Evolutionary conservation across 441 rosid genomes (phyloP).

Genomic region (Euphorbia neoarborescens): DNA sequence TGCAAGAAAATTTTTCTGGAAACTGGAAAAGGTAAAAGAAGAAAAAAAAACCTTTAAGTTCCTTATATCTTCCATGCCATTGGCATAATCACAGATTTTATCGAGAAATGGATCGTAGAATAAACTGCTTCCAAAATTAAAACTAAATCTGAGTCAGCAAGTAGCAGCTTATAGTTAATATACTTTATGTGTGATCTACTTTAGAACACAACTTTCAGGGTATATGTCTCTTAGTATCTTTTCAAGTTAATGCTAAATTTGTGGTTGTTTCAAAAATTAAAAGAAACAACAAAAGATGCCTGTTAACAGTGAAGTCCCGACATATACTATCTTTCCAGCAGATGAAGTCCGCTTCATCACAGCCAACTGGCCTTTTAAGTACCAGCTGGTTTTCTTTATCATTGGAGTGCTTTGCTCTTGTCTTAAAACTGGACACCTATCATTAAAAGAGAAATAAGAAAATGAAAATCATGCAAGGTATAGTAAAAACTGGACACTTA

Average conservation of each 20-base stretch:
- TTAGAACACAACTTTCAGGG: not conserved
- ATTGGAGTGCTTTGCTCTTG: slow-evolving; percentile 37
- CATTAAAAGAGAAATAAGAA: slow-evolving; percentile 9
- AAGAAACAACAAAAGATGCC: slow-evolving; percentile 36
- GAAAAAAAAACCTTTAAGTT: slow-evolving; percentile 51
- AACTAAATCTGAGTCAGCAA: slow-evolving; percentile 19
- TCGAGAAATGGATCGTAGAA: slow-evolving; percentile 61
- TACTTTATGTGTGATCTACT: not conserved
- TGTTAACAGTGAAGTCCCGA: slow-evolving; percentile 85
- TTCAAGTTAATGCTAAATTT: not conserved
- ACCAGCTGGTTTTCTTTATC: slow-evolving; percentile 31
- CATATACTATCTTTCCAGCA: slow-evolving; percentile 74
- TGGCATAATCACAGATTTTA: slow-evolving; percentile 61
- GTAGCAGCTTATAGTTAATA: slow-evolving; percentile 6
- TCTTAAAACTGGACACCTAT: slow-evolving; percentile 88
- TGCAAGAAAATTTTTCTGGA: slow-evolving; percentile 11
- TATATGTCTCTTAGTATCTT: not conserved
- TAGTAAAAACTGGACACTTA: slow-evolving; percentile 63
- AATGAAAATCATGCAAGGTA: not conserved
- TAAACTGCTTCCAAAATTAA: slow-evolving; percentile 48
- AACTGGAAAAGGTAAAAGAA: slow-evolving; percentile 16
- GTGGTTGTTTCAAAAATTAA: not conserved
- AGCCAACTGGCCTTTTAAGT: slow-evolving; percentile 31
- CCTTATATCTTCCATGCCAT: slow-evolving; percentile 67
- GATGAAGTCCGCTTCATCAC: slow-evolving; percentile 41